Evolutionary conservation across 2,329 filamentous ascomycete genomes (phyloP), one percentile per base, ranked within the genome.

Genomic region (Shiraia sp.): DNA sequence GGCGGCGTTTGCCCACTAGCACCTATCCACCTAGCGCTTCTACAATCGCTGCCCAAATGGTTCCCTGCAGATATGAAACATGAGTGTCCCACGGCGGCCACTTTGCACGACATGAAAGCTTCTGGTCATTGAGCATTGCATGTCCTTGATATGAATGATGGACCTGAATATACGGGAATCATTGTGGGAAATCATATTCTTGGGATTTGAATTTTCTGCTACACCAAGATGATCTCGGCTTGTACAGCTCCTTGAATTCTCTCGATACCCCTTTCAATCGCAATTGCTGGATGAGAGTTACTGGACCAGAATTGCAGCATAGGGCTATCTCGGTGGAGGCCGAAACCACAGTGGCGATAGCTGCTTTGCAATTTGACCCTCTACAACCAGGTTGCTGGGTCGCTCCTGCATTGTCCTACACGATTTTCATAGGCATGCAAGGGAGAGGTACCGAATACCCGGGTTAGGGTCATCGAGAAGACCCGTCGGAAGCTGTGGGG

Each of bases 351-450:
- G 41, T 45, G 47, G 47, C 53, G 47, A 49, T 47, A 42, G 32
- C 45, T 43, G 39, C 46, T 50, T 57, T 56, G 58, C 54, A 53
- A 57, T 47, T 41, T 49, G 42, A 45, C 40, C 47, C 52, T 47
- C 33, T 33, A 33, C 23, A 40, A 62, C 61, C 64, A 47, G 63
- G 62, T 65, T 59, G 35, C 45, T 56, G 65, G 65, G 60, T 48
- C 33, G 39, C 41, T 51, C 47, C 42, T 51, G 50, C 51, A 53
- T 45, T 40, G 36, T 31, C 55, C 62, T 50, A 45, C 43, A 63
- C 58, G 30, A 45, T 31, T 26, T 23, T 39, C 51, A 44, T 50
- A 52, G 42, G 47, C 45, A 56, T 48, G 53, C 58, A 61, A 66
- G 59, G 55, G 59, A 49, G 40, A 29, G 38, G 29, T 47, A 48